phyloP scores from a whole-genome alignment of 768 basidiomycete genomes.

The Xanthoconium stramineum region DNA sequence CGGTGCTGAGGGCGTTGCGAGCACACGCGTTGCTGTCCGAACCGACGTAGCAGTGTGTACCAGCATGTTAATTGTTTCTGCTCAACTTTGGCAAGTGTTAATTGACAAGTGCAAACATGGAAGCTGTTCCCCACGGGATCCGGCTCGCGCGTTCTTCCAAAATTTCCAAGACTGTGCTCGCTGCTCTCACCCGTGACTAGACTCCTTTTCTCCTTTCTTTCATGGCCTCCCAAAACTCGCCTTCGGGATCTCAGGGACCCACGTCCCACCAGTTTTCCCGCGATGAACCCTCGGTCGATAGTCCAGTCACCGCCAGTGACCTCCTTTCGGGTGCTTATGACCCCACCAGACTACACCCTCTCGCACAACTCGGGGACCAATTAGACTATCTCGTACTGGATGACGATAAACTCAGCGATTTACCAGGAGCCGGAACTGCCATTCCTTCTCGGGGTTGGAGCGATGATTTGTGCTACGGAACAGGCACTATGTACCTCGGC shows the following conservation, averaged over 20 bases:
- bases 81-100: slow-evolving; percentile 11
- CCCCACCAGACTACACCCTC: slow-evolving; percentile 88
- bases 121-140: slow-evolving; percentile 17
- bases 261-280: slow-evolving; percentile 46
- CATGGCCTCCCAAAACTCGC: slow-evolving; percentile 30
- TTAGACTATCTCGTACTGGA: slow-evolving; percentile 94
- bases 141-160: slow-evolving; percentile 24
- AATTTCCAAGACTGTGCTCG: slow-evolving; percentile 27
- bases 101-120: slow-evolving; percentile 5
- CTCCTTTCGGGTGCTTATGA: slow-evolving; percentile 86
- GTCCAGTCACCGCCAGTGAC: slow-evolving; percentile 79
- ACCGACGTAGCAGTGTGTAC: slow-evolving; percentile 11
- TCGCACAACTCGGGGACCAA: slow-evolving; percentile 89
- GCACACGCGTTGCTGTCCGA: slow-evolving; percentile 19
- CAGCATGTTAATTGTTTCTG: slow-evolving; percentile 29
- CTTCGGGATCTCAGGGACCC: slow-evolving; percentile 44
- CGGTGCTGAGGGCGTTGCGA: slow-evolving; percentile 23
- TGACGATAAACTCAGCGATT: slow-evolving; percentile 90
- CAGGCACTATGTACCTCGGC: slow-evolving; percentile 96
- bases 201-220: slow-evolving; percentile 2
- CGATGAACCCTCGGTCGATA: slow-evolving; percentile 41
- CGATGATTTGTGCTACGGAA: slow-evolving; percentile 99
- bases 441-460: slow-evolving; percentile 97
- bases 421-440: slow-evolving; percentile 88
- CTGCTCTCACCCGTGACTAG: slow-evolving; percentile 20